Conservation (phyloP, 257 asterid genomes). For the Gentiana straminea region DNA sequence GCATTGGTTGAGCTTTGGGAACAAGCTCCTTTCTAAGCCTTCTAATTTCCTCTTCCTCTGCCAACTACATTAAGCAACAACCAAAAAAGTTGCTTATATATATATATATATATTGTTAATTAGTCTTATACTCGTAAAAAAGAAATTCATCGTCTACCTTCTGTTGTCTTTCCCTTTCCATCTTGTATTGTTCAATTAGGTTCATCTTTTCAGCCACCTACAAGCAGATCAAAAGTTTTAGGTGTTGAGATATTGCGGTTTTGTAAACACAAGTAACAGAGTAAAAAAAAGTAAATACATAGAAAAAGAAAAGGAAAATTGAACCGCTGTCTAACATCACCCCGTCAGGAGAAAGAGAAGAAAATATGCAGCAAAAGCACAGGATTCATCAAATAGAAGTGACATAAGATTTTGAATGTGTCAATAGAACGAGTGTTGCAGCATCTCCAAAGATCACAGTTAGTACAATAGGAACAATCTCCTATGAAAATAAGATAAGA, state of each 20-base stretch:
- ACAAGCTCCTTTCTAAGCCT: constrained; percentile 86
- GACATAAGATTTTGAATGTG: too few species aligned
- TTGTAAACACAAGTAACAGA: too few species aligned
- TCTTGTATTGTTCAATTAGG: constrained; percentile 51
- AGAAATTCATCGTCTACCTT: constrained; percentile 36
- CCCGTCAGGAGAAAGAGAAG: neutral
- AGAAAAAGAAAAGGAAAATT: too few species aligned
- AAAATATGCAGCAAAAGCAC: neutral
- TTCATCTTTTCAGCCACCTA: constrained; percentile 68
- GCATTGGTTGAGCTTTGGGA: constrained; percentile 98
- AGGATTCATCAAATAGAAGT: too few species aligned
- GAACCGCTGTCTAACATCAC: neutral
- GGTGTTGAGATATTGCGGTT: too few species aligned
- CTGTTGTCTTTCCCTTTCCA: constrained; percentile 72
- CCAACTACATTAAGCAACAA: constrained; percentile 40
- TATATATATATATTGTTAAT: too few species aligned
- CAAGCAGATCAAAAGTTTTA: neutral
- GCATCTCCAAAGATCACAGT: too few species aligned
- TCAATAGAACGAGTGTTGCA: too few species aligned
- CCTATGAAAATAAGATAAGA: too few species aligned
- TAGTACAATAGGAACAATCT: too few species aligned
- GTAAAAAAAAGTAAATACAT: too few species aligned
- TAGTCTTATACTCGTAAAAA: too few species aligned
- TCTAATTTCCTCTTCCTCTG: constrained; percentile 81
- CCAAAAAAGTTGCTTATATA: neutral